Conservation (phyloP, 208 protist genomes). For the Jaenimonas drosophilae region DNA sequence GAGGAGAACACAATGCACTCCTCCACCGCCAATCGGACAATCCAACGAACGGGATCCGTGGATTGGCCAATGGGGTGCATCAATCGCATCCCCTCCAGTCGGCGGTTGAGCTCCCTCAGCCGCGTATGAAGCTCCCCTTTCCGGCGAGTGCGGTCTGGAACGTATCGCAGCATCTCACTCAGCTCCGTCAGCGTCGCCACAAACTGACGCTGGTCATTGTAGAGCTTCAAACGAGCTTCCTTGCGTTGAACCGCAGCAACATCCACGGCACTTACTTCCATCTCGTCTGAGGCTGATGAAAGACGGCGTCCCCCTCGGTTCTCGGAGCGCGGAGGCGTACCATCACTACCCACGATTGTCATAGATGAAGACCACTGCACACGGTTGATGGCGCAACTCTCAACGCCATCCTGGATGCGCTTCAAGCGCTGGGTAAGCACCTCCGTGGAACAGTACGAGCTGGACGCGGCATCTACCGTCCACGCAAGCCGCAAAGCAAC, state of each 20-base stretch:
- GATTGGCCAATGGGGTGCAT: conserved; percentile 64
- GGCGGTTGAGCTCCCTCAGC: conserved; percentile 52
- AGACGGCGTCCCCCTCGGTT: conserved; percentile 8
- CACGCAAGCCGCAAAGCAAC: conserved; percentile 67
- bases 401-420: conserved; percentile 72
- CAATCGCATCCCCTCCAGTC: conserved; percentile 32
- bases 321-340: background rate
- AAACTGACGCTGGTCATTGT: conserved; percentile 75
- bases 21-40: conserved; percentile 78
- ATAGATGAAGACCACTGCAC: conserved; percentile 10
- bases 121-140: conserved; percentile 61
- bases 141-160: conserved; percentile 47
- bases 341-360: background rate
- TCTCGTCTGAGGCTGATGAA: background rate
- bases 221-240: conserved; percentile 70
- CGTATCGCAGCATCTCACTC: conserved; percentile 55
- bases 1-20: conserved; percentile 87
- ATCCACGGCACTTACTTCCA: conserved; percentile 10
- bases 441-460: conserved; percentile 26
- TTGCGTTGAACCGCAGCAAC: conserved; percentile 48
- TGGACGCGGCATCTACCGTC: conserved; percentile 57
- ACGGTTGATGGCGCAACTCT: conserved; percentile 85
- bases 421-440: conserved; percentile 54
- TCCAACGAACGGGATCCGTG: conserved; percentile 66
- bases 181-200: conserved; percentile 61